Base-by-base conservation (phyloP, 1,139 yeast genomes). In the Suhomyces choctaworum region DNA sequence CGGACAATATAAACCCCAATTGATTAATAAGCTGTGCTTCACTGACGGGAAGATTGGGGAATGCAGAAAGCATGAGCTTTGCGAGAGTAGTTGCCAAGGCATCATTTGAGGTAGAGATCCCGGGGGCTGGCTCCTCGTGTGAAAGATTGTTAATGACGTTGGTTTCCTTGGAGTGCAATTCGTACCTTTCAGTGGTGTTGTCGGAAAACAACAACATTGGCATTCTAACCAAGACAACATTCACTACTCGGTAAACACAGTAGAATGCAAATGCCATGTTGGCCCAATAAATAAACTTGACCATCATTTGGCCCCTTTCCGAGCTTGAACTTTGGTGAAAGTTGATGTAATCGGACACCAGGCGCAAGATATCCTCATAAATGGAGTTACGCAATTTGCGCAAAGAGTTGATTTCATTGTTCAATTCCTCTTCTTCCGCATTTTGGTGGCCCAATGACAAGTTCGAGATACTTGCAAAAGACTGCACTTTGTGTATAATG, bases 31-130 rank as follows among this genome's bases (percentile, higher is more conserved):
- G 64, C 29, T 78, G 79, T 10, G 76, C 76, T 34, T 78, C 68
- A 41, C 70, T 47, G 31, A 63, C 43, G 36, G 70, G 50, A 43
- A 60, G 35, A 48, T 55, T 45, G 39, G 45, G 65, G 36, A 45
- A 51, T 1, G 60, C 29, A 2, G 65, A 47, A 24, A 54, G 44
- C 13, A 67, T 48, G n/a, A 78, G 36, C 36, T 75, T 78, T 3
- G 87, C 79, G 16, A 82, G 42, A 0, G 89, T 78, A n/a, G 76
- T 75, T 0, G 89, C 85, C 28, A 81, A 54, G 2, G 86, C 82
- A 60, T 82, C 86, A 28, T 72, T 65, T 27, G 64, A 46, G 9
- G 50, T 42, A 7, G 45, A 15, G 15, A 22, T 12, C 17, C 19
- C 25, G 3, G 22, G 27, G 5, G 21, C 22, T 2, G 16, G 30